Conservation (phyloP, 176 grass and related monocot genomes). For the Pontederia paniculata region DNA sequence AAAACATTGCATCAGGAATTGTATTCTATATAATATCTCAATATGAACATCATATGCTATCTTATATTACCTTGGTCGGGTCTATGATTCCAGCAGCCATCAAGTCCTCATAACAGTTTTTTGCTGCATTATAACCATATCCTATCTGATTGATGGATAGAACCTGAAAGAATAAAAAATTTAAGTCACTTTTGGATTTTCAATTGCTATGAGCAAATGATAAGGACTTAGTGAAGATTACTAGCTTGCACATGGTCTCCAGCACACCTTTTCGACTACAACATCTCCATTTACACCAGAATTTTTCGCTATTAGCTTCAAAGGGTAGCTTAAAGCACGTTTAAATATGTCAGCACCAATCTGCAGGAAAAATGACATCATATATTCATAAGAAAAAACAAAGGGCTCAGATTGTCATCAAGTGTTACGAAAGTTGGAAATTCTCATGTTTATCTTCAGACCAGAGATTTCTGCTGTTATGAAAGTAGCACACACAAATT, state of each 20-base stretch:
- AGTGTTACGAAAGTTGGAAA: too few species aligned
- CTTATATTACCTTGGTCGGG: conserved; percentile 58
- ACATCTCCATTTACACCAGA: conserved; percentile 64
- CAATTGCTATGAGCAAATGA: not conserved
- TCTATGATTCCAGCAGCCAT: conserved; percentile 78
- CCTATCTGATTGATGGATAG: conserved; percentile 37
- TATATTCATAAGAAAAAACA: not conserved
- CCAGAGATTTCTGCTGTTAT: too few species aligned
- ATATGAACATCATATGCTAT: too few species aligned
- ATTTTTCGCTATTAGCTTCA: conserved; percentile 70
- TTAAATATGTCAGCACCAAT: conserved; percentile 98
- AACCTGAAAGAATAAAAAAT: conserved; percentile 34
- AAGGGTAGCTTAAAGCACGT: conserved; percentile 72
- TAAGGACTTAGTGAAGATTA: not conserved
- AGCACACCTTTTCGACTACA: conserved; percentile 51
- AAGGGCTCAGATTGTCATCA: not conserved
- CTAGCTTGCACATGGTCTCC: not conserved
- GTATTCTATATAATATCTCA: not conserved
- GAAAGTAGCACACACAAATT: too few species aligned
- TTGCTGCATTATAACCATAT: conserved; percentile 96
- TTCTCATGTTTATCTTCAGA: too few species aligned
- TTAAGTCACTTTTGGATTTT: not conserved
- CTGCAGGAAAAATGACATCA: conserved; percentile 31
- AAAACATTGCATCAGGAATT: not conserved
- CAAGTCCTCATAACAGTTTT: conserved; percentile 60